A percentile compares a stretch with the other conserved stretches of the same genome.
phyloP scores from a whole-genome alignment of 148 eudicot genomes.

The Silene latifolia region DNA sequence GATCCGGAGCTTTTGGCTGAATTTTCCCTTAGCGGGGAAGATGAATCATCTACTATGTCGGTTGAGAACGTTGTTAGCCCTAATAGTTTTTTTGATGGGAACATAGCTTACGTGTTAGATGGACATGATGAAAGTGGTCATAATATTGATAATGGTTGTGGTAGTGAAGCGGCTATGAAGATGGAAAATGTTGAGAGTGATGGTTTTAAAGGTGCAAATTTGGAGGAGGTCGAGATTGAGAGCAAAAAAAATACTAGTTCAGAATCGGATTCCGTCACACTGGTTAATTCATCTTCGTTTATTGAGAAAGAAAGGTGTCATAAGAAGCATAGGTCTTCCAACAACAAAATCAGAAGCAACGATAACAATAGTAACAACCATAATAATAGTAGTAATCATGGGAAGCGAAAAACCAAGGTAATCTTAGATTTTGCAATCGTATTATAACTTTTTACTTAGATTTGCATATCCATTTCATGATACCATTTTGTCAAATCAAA shows the following conservation, averaged over 20 bases:
- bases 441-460: too few relatives aligned
- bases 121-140: slow-evolving; percentile 14
- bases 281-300: slow-evolving; percentile 11
- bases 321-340: slow-evolving; percentile 30
- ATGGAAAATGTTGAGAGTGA: slow-evolving; percentile 4
- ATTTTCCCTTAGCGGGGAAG: slow-evolving; percentile 34
- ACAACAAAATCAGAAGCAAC: slow-evolving; percentile 10
- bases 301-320: slow-evolving; percentile 20
- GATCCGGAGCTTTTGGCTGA: slow-evolving; percentile 38
- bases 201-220: neutral
- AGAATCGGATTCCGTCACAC: neutral
- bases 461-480: too few relatives aligned
- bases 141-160: neutral
- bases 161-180: neutral
- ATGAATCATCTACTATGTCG: slow-evolving; percentile 29
- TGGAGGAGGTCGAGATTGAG: slow-evolving; percentile 19
- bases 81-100: slow-evolving; percentile 18
- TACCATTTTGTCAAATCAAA: too few relatives aligned
- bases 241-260: slow-evolving; percentile 18
- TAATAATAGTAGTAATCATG: slow-evolving; percentile 15
- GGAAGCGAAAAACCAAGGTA: slow-evolving; percentile 46
- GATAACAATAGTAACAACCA: slow-evolving; percentile 14
- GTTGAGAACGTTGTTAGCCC: slow-evolving; percentile 27
- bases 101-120: slow-evolving; percentile 13
- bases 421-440: too few relatives aligned